These are phyloP conservation scores for Pythium rhizo-oryzae DNA, from an alignment of 352 stramenopile genomes.

Conservation along the genomic window DNA sequence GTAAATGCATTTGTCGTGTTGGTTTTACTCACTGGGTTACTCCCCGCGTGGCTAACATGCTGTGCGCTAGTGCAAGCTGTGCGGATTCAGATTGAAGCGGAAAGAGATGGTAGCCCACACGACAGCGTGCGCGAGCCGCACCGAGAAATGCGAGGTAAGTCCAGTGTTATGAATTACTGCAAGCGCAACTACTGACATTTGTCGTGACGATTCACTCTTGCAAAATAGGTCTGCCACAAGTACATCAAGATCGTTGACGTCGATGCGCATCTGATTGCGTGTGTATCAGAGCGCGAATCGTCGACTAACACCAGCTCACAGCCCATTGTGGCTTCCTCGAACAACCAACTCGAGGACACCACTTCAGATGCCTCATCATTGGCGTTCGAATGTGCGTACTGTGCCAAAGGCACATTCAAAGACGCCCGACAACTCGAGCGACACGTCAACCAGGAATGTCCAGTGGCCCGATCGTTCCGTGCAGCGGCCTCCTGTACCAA, in stretches of 20 bases:
- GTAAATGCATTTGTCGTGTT: slow-evolving; percentile 19
- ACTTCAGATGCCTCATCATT: neutral
- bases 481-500: neutral
- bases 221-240: slow-evolving; percentile 40
- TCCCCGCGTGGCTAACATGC: neutral
- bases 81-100: slow-evolving; percentile 53
- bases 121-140: slow-evolving; percentile 52
- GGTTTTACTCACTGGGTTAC: neutral
- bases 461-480: slow-evolving; percentile 43
- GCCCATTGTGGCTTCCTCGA: neutral
- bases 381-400: slow-evolving; percentile 51
- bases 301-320: neutral
- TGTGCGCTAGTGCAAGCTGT: slow-evolving; percentile 42
- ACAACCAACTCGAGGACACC: slow-evolving; percentile 13
- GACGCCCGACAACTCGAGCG: slow-evolving; percentile 31
- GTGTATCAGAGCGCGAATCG: slow-evolving; percentile 7
- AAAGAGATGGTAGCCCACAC: slow-evolving; percentile 42
- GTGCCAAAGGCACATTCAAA: slow-evolving; percentile 34
- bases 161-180: neutral
- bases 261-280: slow-evolving; percentile 24
- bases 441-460: slow-evolving; percentile 42
- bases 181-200: neutral
- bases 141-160: slow-evolving; percentile 55
- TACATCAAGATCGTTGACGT: slow-evolving; percentile 53
- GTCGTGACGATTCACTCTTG: neutral